phyloP scores from a whole-genome alignment of 169 alveolate species.

The Fabrea salina region DNA sequence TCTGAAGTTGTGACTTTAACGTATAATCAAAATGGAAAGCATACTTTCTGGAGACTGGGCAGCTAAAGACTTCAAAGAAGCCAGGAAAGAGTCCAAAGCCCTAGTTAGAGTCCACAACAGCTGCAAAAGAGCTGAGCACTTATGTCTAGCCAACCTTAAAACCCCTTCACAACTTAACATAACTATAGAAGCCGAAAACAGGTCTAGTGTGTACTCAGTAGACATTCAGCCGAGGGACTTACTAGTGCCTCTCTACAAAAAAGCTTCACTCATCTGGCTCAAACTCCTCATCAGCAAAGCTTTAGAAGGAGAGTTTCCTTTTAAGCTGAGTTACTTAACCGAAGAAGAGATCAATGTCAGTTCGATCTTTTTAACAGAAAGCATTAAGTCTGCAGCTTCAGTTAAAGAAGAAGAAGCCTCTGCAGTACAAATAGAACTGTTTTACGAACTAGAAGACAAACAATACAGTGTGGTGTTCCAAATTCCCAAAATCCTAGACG shows the following conservation, averaged over 20 bases:
- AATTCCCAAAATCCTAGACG: slow-evolving; percentile 15
- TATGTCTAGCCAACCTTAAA: neutral
- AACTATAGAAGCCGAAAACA: neutral
- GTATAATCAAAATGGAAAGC: neutral
- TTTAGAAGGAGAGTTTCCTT: slow-evolving; percentile 1
- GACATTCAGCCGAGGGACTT: slow-evolving; percentile 12
- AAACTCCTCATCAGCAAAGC: slow-evolving; percentile 7
- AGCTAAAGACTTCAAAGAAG: slow-evolving; percentile 19
- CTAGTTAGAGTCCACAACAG: neutral
- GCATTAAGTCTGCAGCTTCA: neutral
- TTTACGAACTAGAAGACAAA: slow-evolving; percentile 3
- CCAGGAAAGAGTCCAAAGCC: neutral
- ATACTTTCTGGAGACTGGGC: slow-evolving; percentile 12
- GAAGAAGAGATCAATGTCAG: neutral
- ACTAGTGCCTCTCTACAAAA: neutral
- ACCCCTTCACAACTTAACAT: neutral
- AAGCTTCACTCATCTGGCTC: slow-evolving; percentile 19
- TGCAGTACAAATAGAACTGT: neutral
- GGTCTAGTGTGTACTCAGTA: neutral
- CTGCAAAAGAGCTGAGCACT: neutral
- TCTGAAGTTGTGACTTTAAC: too few relatives aligned
- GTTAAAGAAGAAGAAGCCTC: slow-evolving; percentile 18
- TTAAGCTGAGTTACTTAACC: neutral
- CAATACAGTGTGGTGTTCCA: neutral
- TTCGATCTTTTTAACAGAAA: neutral